Percentiles rank a stretch among this genome's conserved stretches.
These are phyloP conservation scores for Pisolithus orientalis DNA, from an alignment of 768 basidiomycete species.

Conservation along the genomic window DNA sequence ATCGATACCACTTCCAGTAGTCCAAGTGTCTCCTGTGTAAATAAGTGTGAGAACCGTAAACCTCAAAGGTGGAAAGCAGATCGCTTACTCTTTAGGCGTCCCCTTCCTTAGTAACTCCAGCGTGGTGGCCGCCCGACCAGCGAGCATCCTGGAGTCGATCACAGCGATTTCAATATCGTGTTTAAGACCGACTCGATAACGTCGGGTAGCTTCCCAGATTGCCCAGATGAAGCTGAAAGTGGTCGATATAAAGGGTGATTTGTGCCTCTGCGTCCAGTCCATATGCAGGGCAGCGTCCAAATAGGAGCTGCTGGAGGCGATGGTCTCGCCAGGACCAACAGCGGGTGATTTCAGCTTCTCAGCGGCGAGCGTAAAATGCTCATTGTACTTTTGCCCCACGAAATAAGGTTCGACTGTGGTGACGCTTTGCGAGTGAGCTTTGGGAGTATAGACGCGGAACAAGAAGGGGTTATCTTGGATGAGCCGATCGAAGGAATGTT, in stretches of 20 bases:
- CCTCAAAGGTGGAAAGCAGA: background rate
- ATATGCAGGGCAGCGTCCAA: conserved; percentile 62
- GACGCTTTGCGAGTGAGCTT: conserved; percentile 46
- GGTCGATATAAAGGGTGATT: conserved; percentile 65
- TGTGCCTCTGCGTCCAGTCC: conserved; percentile 71
- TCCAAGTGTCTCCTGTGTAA: conserved; percentile 46
- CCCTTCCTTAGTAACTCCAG: conserved; percentile 54
- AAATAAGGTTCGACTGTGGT: conserved; percentile 60
- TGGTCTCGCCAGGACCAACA: conserved; percentile 26
- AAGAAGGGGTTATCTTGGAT: conserved; percentile 64
- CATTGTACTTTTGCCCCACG: conserved; percentile 59
- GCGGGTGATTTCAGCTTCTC: conserved; percentile 32
- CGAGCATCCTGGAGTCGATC: conserved; percentile 61
- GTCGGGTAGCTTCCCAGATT: conserved; percentile 72
- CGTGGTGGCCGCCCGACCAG: conserved; percentile 55
- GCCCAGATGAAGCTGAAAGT: conserved; percentile 82
- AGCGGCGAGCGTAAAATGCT: conserved; percentile 28
- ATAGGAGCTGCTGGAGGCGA: conserved; percentile 37
- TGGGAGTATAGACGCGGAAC: conserved; percentile 77
- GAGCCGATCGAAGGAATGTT: conserved; percentile 56
- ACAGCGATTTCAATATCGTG: conserved; percentile 74
- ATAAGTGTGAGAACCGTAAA: background rate
- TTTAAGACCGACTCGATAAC: conserved; percentile 68
- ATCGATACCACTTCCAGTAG: conserved; percentile 74
- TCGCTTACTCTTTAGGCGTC: conserved; percentile 48